Evolutionary conservation across 1,139 yeast genomes (phyloP).

Genomic region (Debaryomyces singareniensis): DNA sequence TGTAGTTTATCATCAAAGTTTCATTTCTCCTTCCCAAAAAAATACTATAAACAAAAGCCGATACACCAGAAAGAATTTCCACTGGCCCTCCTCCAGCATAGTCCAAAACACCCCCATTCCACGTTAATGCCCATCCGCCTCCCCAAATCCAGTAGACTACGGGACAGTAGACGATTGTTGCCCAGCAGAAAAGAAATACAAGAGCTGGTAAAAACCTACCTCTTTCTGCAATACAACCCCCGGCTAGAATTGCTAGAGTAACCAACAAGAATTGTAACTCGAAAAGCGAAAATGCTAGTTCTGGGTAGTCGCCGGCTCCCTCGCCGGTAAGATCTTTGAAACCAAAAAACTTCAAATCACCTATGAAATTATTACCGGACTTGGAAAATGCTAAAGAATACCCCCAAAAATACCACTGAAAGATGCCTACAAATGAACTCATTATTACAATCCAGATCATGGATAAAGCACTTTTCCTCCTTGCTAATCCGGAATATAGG

Average conservation of each 20-base stretch:
- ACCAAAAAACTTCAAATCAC: conserved; percentile 78
- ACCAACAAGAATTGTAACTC: conserved; percentile 91
- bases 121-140: conserved; percentile 78
- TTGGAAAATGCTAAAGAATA: conserved; percentile 85
- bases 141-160: conserved; percentile 96
- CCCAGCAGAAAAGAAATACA: conserved; percentile 81
- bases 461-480: conserved; percentile 86
- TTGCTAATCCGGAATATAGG: conserved; percentile 85
- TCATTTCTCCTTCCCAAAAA: conserved; percentile 82
- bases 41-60: conserved; percentile 80
- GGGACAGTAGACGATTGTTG: conserved; percentile 89
- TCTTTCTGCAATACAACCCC: conserved; percentile 86
- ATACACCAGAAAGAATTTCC: conserved; percentile 85
- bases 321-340: conserved; percentile 63
- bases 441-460: conserved; percentile 78
- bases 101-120: conserved; percentile 84
- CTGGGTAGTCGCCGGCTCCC: conserved; percentile 56
- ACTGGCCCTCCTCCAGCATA: conserved; percentile 99
- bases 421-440: conserved; percentile 71
- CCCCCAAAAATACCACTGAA: conserved; percentile 99
- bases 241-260: conserved; percentile 85
- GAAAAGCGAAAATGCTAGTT: conserved; percentile 75
- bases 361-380: conserved; percentile 79
- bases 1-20: conserved; percentile 76
- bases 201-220: conserved; percentile 84